These are phyloP conservation scores for Boletus sensibilis DNA, from an alignment of 768 basidiomycete genomes.

Conservation along the genomic window DNA sequence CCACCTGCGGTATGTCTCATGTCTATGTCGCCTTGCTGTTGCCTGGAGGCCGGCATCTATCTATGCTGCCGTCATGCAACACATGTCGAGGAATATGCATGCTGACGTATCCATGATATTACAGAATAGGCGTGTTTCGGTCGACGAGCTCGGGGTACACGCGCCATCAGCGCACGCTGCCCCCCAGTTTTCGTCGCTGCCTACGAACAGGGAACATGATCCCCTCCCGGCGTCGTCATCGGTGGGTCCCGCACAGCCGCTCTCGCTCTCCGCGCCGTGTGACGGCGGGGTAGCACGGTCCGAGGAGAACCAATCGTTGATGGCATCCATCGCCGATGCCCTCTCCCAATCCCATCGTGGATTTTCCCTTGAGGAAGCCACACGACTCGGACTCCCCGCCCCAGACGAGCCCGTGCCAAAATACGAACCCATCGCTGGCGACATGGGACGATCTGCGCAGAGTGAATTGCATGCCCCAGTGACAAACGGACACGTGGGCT, in stretches of 20 bases:
- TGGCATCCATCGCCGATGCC: slow-evolving; percentile 41
- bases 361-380: slow-evolving; percentile 26
- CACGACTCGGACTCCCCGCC: slow-evolving; percentile 14
- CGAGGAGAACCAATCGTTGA: slow-evolving; percentile 34
- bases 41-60: slow-evolving; percentile 17
- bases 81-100: slow-evolving; percentile 1
- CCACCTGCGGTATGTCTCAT: slow-evolving; percentile 19
- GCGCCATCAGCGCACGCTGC: background rate
- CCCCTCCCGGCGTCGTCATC: slow-evolving; percentile 16
- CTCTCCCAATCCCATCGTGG: slow-evolving; percentile 28
- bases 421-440: slow-evolving; percentile 32
- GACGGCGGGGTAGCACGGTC: slow-evolving; percentile 7
- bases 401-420: slow-evolving; percentile 38
- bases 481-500: slow-evolving; percentile 14
- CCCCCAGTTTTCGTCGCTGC: slow-evolving; percentile 65
- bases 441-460: background rate
- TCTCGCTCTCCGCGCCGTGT: slow-evolving; percentile 7
- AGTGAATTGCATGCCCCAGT: slow-evolving; percentile 21
- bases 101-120: slow-evolving; percentile 11
- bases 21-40: slow-evolving; percentile 16
- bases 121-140: slow-evolving; percentile 22
- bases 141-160: slow-evolving; percentile 30
- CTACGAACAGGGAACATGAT: slow-evolving; percentile 42
- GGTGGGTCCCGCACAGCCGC: slow-evolving; percentile 1
- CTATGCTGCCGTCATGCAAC: slow-evolving; percentile 12